A percentile compares a stretch with the other conserved stretches of the same genome.
These are phyloP conservation scores for Colletotrichum tanaceti DNA, from an alignment of 2,329 filamentous ascomycete genomes.

Conservation along the genomic window DNA sequence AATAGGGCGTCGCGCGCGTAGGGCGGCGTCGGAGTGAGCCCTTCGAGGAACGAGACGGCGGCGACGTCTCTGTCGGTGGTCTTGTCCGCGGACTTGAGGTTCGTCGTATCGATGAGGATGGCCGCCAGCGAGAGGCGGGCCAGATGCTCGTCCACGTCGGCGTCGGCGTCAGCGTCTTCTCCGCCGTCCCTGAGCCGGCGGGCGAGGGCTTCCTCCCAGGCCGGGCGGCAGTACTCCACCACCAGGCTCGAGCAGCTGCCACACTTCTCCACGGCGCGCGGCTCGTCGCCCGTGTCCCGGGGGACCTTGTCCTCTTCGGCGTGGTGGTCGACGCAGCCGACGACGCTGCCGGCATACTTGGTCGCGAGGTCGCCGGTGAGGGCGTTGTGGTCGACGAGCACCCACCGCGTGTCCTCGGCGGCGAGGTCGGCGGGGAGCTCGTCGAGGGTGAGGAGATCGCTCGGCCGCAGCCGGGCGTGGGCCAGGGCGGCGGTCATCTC, in stretches of 20 bases:
- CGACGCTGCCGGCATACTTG: conserved; percentile 64
- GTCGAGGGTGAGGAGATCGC: conserved; percentile 72
- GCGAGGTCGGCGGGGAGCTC: conserved; percentile 60
- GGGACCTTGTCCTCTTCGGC: conserved; percentile 73
- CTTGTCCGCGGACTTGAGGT: conserved; percentile 72
- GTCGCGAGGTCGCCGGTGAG: conserved; percentile 71
- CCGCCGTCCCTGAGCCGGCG: conserved; percentile 39
- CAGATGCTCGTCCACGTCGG: conserved; percentile 65
- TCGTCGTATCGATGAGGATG: conserved; percentile 78
- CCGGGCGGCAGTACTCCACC: conserved; percentile 65
- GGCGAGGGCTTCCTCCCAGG: conserved; percentile 69
- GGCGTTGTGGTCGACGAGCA: conserved; percentile 84
- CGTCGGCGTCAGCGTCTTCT: conserved; percentile 43
- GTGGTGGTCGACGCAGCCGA: conserved; percentile 82
- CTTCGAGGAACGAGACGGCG: conserved; percentile 70
- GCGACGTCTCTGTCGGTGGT: conserved; percentile 70
- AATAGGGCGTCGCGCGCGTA: conserved; percentile 70
- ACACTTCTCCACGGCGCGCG: conserved; percentile 71
- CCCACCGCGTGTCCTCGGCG: conserved; percentile 72
- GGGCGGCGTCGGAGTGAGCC: conserved; percentile 42
- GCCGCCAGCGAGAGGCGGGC: conserved; percentile 76
- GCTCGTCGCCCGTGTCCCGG: conserved; percentile 57
- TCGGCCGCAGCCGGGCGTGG: conserved; percentile 66
- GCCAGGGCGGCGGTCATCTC: conserved; percentile 76
- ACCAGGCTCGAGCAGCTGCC: conserved; percentile 82